Base-by-base conservation (phyloP, 2,329 filamentous ascomycete genomes). In the Talaromyces sp. region DNA sequence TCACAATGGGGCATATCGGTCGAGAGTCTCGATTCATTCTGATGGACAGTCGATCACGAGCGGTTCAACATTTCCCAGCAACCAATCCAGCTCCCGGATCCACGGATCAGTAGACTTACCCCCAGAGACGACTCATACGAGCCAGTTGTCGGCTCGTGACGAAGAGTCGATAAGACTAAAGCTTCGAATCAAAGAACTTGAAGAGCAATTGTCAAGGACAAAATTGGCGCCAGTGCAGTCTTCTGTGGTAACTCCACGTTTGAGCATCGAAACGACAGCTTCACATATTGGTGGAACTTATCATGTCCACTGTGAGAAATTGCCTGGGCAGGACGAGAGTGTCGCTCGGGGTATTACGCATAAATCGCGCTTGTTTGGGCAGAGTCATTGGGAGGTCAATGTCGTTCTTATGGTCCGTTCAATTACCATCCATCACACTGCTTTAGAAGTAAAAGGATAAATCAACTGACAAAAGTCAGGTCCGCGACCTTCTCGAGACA, bases 281-380 rank as follows among this genome's bases (percentile, higher is more conserved):
- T 79, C 80, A 1, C 69, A 72, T 15, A 51, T 85, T 1, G 77
- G 75, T 1, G 82, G 81, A 1, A 79, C 77, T 0, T 80, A 84
- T 56, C 76, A 83, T 63, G 65, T 83, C 29, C 77, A 81, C 13
- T 73, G 73, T 60, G 79, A 84, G 31, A 74, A 71, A 4, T 58
- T 73, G 0, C 70, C 73, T 2, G 75, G 76, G 8, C 71, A 78
- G 27, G 53, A 68, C 13, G 71, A 75, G 2, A 70, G 71, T 0
- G 76, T 81, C 36, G 47, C 25, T 54, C 58, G 58, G 13, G 45
- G 64, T 34, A 54, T 65, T 38, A n/a, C 51, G 5, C 64, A 58
- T 67, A 89, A 88, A 70, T 83, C 81, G 0, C 79, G 85, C 0
- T 71, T 87, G 0, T 85, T 87, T 69, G 86, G 86, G 0, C 80